phyloP scores from a whole-genome alignment of 2,329 filamentous ascomycete genomes.

The Cercospora citrullina region DNA sequence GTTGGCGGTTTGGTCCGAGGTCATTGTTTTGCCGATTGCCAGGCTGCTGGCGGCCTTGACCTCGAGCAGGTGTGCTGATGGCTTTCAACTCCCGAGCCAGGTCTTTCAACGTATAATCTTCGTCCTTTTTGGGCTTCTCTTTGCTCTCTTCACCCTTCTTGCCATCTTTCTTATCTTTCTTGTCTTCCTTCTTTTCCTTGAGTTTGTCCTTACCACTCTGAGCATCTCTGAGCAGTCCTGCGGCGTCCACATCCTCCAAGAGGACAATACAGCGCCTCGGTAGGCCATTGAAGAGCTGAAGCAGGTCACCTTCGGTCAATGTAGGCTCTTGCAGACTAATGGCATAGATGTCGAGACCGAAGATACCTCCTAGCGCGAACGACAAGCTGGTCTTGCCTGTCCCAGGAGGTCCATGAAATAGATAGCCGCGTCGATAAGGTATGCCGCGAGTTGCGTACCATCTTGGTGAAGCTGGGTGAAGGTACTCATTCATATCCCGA shows the following conservation, averaged over 20 bases:
- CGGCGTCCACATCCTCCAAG: slow-evolving; percentile 52
- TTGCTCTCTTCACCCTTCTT: slow-evolving; percentile 7
- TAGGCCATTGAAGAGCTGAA: slow-evolving; percentile 46
- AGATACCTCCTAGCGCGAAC: slow-evolving; percentile 50
- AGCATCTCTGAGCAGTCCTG: slow-evolving; percentile 45
- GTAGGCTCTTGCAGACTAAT: slow-evolving; percentile 63
- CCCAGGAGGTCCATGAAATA: slow-evolving; percentile 68
- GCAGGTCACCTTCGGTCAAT: slow-evolving; percentile 66
- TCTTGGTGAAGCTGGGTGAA: slow-evolving; percentile 68
- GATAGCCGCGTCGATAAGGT: slow-evolving; percentile 79
- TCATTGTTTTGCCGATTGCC: slow-evolving; percentile 2
- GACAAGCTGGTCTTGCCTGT: slow-evolving; percentile 42
- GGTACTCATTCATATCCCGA: slow-evolving; percentile 73
- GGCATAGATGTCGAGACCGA: slow-evolving; percentile 50
- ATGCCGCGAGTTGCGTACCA: slow-evolving; percentile 86
- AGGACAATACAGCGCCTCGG: slow-evolving; percentile 49
- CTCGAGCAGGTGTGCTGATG: slow-evolving; percentile 16
- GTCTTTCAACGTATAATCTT: slow-evolving; percentile 35
- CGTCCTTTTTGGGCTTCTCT: slow-evolving; percentile 29
- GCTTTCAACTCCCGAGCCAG: slow-evolving; percentile 34
- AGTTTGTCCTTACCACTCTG: slow-evolving; percentile 31
- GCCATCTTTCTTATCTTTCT: slow-evolving; percentile 19
- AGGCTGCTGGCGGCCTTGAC: slow-evolving; percentile 7
- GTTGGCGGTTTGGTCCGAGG: slow-evolving; percentile 22
- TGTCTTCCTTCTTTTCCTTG: slow-evolving; percentile 24